Base-by-base conservation (phyloP, 2,329 filamentous ascomycete species). In the Lachnellula arida region DNA sequence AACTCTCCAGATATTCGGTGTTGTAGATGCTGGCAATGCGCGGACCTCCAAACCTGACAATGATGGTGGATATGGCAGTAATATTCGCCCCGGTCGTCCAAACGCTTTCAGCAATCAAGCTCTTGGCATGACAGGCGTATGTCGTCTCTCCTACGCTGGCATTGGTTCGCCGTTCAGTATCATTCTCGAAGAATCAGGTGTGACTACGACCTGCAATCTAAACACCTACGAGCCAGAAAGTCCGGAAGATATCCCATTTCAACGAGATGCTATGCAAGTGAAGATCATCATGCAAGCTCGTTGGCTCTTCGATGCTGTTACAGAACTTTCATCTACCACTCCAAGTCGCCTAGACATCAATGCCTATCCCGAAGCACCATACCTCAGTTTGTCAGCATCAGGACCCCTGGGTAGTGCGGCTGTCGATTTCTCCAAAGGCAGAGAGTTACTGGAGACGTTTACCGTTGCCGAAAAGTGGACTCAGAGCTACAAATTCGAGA, bases 231-330 rank as follows among this genome's bases (percentile, higher is more conserved):
- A 91, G 49, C 82, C 88, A 15, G 86, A 91, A 61, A 74, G 76
- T 43, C 80, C 83, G 15, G 87, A 92, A 51, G 87, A 92, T 51
- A 97, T 99, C 46, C 94, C 93, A 0, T 91, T 99, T 63, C 85
- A 93, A 67, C 84, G 91, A 34, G 82, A 91, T 50, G 82, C 86
- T 51, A 78, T 97, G 8, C 79, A 84, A 8, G 88, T 97, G 75
- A 99, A 97, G 71, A 91, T 96, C 57, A 97, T 99, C 69, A 96
- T 97, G 88, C 88, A 87, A 63, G 83, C 87, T 11, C 81, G 81
- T 35, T 87, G 82, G 72, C 80, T 93, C 4, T 79, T 88, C 11
- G 88, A 92, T 66, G 84, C 86, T 15, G 76, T 92, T 42, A 79
- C 81, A 1, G 89, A 93, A 68, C 79, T 87, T 48, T 81, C 80